phyloP scores from a whole-genome alignment of 768 basidiomycete genomes.

The Sutorius australiensis region DNA sequence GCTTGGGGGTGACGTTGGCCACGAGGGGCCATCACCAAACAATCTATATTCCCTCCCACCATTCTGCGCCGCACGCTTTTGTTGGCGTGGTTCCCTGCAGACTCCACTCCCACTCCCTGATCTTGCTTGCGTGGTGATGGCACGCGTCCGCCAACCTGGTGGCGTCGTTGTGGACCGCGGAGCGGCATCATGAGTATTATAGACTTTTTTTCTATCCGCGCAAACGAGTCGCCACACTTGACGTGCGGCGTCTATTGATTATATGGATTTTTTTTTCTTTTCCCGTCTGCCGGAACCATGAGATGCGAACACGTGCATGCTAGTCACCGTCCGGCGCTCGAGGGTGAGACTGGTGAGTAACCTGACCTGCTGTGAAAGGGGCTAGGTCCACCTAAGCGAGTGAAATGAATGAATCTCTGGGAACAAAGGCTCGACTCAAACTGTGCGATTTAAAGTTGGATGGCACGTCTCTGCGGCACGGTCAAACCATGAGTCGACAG shows the following conservation, averaged over 20 bases:
- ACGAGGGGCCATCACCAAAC: background rate
- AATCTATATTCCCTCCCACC: background rate
- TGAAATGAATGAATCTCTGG: background rate
- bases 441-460: background rate
- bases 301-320: conserved; percentile 5
- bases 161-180: background rate
- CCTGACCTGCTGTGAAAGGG: background rate
- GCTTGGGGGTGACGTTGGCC: conserved; percentile 5
- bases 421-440: background rate
- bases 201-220: background rate
- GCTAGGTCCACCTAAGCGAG: background rate
- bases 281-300: background rate
- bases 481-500: background rate
- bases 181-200: conserved; percentile 3
- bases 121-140: conserved; percentile 3
- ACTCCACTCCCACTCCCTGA: conserved; percentile 1
- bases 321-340: background rate
- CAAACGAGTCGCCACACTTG: background rate
- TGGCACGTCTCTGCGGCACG: background rate
- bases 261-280: background rate
- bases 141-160: background rate
- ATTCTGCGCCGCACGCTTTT: background rate
- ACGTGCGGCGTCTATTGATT: conserved; percentile 1
- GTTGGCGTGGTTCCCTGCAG: background rate
- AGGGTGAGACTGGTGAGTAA: background rate